Conservation (phyloP, 2,329 filamentous ascomycete genomes). For the Fusarium continuum region DNA sequence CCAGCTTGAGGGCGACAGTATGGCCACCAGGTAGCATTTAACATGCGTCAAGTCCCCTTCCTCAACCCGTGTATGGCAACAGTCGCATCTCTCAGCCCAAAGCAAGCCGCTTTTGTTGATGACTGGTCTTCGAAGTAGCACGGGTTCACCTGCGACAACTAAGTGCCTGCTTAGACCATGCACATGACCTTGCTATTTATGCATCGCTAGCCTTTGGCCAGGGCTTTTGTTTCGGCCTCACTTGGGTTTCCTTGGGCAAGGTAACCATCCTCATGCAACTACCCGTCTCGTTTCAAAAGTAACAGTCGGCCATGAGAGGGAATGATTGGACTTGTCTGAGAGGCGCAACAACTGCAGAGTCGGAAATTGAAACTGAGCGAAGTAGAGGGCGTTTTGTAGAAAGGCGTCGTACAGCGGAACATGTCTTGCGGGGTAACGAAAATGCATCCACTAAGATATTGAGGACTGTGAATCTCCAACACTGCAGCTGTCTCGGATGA, state of each 20-base stretch:
- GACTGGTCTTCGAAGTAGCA: constrained; percentile 10
- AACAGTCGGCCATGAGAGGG: neutral
- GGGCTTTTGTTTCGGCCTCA: constrained; percentile 29
- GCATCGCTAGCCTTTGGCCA: neutral
- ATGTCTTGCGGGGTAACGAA: neutral
- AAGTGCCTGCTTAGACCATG: constrained; percentile 3
- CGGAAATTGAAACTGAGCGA: neutral
- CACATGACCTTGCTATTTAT: constrained; percentile 8
- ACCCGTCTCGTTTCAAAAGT: constrained; percentile 26
- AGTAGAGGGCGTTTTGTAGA: neutral
- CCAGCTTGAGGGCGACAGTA: neutral
- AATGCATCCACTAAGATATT: neutral
- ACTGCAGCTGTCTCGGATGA: neutral
- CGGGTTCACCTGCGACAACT: constrained; percentile 7
- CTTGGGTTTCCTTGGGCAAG: neutral
- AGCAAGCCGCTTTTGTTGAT: neutral
- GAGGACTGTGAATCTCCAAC: neutral
- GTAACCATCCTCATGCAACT: constrained; percentile 8
- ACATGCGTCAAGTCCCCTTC: neutral
- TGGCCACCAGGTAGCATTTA: neutral
- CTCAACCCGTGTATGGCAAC: constrained; percentile 2
- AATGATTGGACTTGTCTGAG: neutral
- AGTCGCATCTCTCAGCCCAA: constrained; percentile 16
- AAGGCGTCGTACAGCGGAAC: neutral
- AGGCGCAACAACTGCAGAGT: neutral